Conservation (phyloP, 176 grass and related monocot species). For the Ananas comosus region DNA sequence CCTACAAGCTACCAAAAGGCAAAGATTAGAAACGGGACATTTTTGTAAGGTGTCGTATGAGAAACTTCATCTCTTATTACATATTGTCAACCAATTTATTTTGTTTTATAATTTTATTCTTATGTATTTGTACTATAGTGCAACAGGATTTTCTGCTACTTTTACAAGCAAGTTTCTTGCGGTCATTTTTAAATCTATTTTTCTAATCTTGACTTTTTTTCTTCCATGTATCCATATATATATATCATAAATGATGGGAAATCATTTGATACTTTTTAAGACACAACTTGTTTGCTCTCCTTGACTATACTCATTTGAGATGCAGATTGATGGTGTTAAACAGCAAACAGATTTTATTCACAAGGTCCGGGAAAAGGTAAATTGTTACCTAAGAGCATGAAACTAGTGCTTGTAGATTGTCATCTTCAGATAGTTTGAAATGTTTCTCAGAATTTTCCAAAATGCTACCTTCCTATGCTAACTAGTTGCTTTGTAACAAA, state of each 20-base stretch:
- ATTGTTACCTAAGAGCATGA: neutral
- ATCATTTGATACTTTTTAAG: neutral
- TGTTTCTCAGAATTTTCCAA: too few species aligned
- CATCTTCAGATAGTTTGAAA: neutral
- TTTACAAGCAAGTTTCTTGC: too few species aligned
- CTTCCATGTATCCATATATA: neutral
- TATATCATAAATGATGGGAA: neutral
- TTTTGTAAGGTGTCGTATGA: constrained; percentile 49
- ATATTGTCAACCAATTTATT: neutral
- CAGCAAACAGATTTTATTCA: constrained; percentile 50
- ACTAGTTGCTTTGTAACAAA: too few species aligned
- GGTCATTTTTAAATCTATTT: too few species aligned
- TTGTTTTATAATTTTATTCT: neutral
- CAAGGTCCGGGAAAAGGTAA: constrained; percentile 69
- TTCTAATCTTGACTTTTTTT: too few species aligned
- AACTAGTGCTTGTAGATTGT: neutral
- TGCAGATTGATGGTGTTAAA: constrained; percentile 32
- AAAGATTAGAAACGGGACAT: constrained; percentile 84
- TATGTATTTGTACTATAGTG: neutral
- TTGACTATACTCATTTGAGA: constrained; percentile 15
- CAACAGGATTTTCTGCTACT: too few species aligned
- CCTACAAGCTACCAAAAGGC: constrained; percentile 78
- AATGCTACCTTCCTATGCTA: too few species aligned
- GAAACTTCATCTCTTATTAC: neutral
- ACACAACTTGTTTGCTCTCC: constrained; percentile 4